Conservation (phyloP, 2,329 filamentous ascomycete genomes). For the Trichoderma endophyticum region DNA sequence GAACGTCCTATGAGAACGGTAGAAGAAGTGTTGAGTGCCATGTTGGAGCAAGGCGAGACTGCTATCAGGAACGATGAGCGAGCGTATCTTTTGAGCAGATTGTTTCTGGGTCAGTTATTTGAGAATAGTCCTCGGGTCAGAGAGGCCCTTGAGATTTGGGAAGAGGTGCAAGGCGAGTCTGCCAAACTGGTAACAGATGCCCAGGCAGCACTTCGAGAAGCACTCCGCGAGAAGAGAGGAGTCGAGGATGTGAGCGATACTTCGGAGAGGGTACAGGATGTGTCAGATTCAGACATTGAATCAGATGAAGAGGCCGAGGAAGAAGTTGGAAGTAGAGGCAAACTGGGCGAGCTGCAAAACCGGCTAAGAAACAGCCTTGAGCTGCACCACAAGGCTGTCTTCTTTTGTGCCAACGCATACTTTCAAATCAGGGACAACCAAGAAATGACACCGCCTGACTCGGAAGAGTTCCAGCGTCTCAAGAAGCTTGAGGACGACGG, state of each 20-base stretch:
- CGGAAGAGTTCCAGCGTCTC: slow-evolving; percentile 61
- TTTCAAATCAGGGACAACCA: slow-evolving; percentile 78
- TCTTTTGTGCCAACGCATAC: slow-evolving; percentile 80
- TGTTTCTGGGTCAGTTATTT: slow-evolving; percentile 72
- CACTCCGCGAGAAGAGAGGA: slow-evolving; percentile 37
- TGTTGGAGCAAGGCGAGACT: slow-evolving; percentile 82
- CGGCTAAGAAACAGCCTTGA: slow-evolving; percentile 71
- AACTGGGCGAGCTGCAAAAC: slow-evolving; percentile 58
- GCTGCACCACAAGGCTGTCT: slow-evolving; percentile 74
- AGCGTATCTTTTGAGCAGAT: slow-evolving; percentile 56
- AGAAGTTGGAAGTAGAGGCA: slow-evolving; percentile 34
- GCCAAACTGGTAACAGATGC: slow-evolving; percentile 58
- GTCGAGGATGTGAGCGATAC: neutral
- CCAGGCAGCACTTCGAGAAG: slow-evolving; percentile 56
- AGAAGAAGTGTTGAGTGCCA: slow-evolving; percentile 79
- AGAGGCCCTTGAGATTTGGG: slow-evolving; percentile 70
- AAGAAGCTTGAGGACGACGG: slow-evolving; percentile 68
- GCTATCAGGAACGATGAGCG: slow-evolving; percentile 67
- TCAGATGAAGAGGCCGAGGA: slow-evolving; percentile 37
- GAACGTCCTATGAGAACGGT: slow-evolving; percentile 73
- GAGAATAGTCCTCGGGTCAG: slow-evolving; percentile 69
- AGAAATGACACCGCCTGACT: slow-evolving; percentile 61
- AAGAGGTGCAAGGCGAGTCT: slow-evolving; percentile 50
- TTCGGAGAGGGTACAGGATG: neutral
- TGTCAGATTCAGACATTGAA: slow-evolving; percentile 28